Evolutionary conservation across 306 rosid species (phyloP), one percentile per base, ranked within the genome.

Genomic region (Nissolia schottii): DNA sequence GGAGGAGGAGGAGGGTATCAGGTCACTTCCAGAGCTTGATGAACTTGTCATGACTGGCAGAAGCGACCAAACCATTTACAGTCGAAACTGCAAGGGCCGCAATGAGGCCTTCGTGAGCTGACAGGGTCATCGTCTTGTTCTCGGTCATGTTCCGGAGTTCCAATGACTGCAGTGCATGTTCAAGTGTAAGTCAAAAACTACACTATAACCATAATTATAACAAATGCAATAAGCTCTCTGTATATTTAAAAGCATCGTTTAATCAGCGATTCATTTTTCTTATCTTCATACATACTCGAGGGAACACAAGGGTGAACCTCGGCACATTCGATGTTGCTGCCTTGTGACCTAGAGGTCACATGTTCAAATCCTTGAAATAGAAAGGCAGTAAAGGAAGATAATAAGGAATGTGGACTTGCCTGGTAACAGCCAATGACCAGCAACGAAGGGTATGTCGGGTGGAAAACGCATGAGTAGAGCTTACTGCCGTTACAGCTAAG

Each of bases 81-180:
- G 87, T 83, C 20, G 99, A 94, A 34, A 85, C 94, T 0, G 99
- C 88, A 82, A 94, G 82, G 3, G 93, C 75, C 27, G 97, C 84
- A 45, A 94, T 84, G 49, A 94, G 85, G 71, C 97, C 99, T 0
- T 91, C 99, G 28, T 94, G 99, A 58, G 97, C 99, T 5, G 97
- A 37, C 14, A 91, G 74, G 1, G 93, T 84, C 99, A 94, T 89
- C 20, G 97, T 91, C 95, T 89, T 91, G 87, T 87, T 88, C 83
- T 91, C 99, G 0, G 73, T 46, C 92, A 90, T 91, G 89, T 94
- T 88, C 99, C 99, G 91, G 31, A 94, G 92, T 88, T 94, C 99
- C 86, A 94, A 65, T 28, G 99, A 91, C 99, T 94, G 80, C 88
- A 87, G 3, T 16, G 15, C 38, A 54, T 54, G 15, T 58, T 18